Percentiles rank a stretch among this genome's conserved stretches.
Conservation (phyloP, 2,329 filamentous ascomycete species). For the Xylaria sp. region DNA sequence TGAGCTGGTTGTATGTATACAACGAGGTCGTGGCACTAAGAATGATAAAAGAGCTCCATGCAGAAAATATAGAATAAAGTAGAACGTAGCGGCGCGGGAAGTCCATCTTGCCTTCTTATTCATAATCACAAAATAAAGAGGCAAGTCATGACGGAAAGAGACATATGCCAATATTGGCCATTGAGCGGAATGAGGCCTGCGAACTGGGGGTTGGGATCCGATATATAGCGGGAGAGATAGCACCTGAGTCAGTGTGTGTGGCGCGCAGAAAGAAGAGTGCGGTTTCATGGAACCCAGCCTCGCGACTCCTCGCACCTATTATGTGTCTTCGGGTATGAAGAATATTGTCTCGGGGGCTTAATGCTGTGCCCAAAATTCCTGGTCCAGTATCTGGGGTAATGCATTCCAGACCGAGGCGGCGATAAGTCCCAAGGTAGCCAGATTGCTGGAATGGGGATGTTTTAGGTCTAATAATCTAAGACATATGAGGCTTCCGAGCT, state of each 20-base stretch:
- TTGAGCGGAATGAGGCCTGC: slow-evolving; percentile 43
- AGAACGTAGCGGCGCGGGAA: slow-evolving; percentile 19
- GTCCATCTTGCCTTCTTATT: slow-evolving; percentile 31
- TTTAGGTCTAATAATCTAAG: not conserved
- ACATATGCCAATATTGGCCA: slow-evolving; percentile 37
- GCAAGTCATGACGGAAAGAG: slow-evolving; percentile 41
- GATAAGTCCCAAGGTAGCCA: not conserved
- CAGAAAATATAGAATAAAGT: slow-evolving; percentile 9
- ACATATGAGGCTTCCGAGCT: not conserved
- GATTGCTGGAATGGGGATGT: slow-evolving; percentile 37
- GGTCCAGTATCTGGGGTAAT: not conserved
- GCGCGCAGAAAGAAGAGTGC: not conserved
- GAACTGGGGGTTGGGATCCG: slow-evolving; percentile 20
- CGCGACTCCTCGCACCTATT: not conserved
- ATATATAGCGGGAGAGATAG: not conserved
- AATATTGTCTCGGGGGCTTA: not conserved
- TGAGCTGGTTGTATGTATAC: not conserved
- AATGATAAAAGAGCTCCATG: not conserved
- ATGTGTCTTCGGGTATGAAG: not conserved
- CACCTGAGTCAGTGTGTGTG: slow-evolving; percentile 5
- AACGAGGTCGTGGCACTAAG: not conserved
- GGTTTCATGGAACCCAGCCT: not conserved
- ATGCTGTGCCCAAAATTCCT: not conserved
- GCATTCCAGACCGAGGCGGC: slow-evolving; percentile 34
- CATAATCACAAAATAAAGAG: slow-evolving; percentile 39